Base-by-base conservation (phyloP, 2,329 filamentous ascomycete species). In the Calycina marina region DNA sequence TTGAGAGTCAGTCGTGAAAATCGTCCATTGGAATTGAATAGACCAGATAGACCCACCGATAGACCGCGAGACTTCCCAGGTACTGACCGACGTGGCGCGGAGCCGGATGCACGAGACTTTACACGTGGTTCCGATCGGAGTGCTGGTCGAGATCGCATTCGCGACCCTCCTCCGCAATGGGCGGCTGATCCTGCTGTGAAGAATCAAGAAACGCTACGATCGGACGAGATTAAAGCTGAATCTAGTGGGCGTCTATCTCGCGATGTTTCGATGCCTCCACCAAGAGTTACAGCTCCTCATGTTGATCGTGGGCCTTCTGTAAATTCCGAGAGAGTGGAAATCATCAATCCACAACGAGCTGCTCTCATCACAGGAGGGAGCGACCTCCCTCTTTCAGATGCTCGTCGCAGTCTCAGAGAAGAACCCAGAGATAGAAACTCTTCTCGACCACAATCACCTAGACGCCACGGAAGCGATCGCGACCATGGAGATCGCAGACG, bases 391-490 rank as follows among this genome's bases (percentile, higher is more conserved):
- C 44, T 44, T 11, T 43, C 45, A n/a, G 43, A 46, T 12, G 50
- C 50, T 14, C 49, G 48, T 28, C 43, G 50, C 26, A 42, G 46
- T 12, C 38, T 30, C n/a, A 46, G 49, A 38, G 50, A 55, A 14
- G 51, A 53, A 11, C 18, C 30, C 2, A 40, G 44, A 32, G 47
- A 52, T 9, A 41, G 42, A 27, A 27, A 22, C 6, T 32, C 56
- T 4, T 32, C 56, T 4, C 52, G 58, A 14, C 54, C 54, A 3
- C 60, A 63, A 32, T 76, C 72, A 5, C 67, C 71, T 4, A 60
- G 67, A 42, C 54, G 60, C 39, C 40, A 48, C 32, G 58, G 60
- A 14, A 45, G 54, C 14, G 52, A 51, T 38, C 55, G 51, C 11
- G 60, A 67, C 10, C 35, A 41, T 26, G 20, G 22, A 12, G 49